Evolutionary conservation across 805 yeast species (phyloP), one percentile per base, ranked within the genome.

Genomic region (Starmerella cellae): DNA sequence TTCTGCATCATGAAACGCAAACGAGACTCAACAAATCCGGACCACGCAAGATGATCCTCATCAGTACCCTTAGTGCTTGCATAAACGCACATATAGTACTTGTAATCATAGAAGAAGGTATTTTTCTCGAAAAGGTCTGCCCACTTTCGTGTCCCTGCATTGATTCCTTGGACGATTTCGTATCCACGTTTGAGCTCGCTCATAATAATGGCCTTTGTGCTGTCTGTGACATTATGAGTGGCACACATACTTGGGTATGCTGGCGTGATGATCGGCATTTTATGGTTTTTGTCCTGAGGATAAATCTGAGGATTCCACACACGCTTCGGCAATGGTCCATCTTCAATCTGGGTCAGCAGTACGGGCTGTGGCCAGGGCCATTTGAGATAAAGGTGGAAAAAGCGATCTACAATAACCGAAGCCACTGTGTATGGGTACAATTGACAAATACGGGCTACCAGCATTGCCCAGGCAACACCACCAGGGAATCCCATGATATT

Each of bases 291-390:
- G 60, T 91, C 98, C 53, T 77, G 83, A 1, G 91, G 79, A 57
- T 91, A 91, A 3, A 88, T 63, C 48, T 80, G 73, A 16, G 98
- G 98, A 59, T 91, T 91, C 98, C 98, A 91, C 8, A 91, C 91
- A 47, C 95, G 71, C 1, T 87, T 96, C 54, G 87, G 96, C 35
- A 91, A 64, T 0, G 97, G 97, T 1, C 98, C 97, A 63, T 88
- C 97, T 58, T 91, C 98, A 48, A 91, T 91, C 14, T 77, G 91
- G 56, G 84, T 87, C 43, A 91, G 67, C 30, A 91, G 66, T 1
- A 91, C 97, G 0, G 98, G 98, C 61, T 88, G 96, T 1, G 98
- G 98, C 98, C 98, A 91, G 54, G 75, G 77, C 98, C 98, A 91
- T 58, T 83, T 75, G 1, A 84, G 64, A 52, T 83, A 73, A 48